Conservation (phyloP, 192 early-diverging fungal genomes). For the Glomus cerebriforme region DNA sequence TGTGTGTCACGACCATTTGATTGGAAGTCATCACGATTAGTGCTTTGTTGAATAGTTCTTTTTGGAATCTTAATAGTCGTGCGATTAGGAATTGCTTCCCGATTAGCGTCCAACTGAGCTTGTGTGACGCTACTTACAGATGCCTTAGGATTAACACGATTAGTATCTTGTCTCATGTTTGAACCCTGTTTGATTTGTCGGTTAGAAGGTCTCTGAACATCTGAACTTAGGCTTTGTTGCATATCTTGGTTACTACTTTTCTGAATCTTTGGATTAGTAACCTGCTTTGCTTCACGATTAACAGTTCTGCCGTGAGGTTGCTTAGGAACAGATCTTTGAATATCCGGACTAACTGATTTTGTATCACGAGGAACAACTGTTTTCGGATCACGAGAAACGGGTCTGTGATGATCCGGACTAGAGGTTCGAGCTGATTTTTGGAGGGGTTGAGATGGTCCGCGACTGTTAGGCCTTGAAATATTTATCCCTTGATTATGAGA, state of each 20-base stretch:
- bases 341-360: neutral
- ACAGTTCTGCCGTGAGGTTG: neutral
- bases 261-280: neutral
- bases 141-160: neutral
- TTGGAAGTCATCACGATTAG: neutral
- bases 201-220: neutral
- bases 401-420: neutral
- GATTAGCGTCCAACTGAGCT: neutral
- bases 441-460: neutral
- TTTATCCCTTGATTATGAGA: neutral
- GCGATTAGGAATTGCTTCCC: neutral
- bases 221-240: neutral
- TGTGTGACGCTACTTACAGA: neutral
- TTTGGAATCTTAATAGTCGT: neutral
- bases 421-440: neutral
- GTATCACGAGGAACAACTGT: neutral
- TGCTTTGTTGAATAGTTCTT: neutral
- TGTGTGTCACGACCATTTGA: neutral
- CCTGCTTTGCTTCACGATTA: neutral
- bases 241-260: neutral
- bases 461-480: neutral
- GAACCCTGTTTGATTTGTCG: neutral
- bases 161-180: neutral
- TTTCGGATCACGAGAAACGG: no score
- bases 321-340: neutral